These are phyloP conservation scores for Didymella keratinophila DNA, from an alignment of 2,329 filamentous ascomycete genomes.

Conservation along the genomic window DNA sequence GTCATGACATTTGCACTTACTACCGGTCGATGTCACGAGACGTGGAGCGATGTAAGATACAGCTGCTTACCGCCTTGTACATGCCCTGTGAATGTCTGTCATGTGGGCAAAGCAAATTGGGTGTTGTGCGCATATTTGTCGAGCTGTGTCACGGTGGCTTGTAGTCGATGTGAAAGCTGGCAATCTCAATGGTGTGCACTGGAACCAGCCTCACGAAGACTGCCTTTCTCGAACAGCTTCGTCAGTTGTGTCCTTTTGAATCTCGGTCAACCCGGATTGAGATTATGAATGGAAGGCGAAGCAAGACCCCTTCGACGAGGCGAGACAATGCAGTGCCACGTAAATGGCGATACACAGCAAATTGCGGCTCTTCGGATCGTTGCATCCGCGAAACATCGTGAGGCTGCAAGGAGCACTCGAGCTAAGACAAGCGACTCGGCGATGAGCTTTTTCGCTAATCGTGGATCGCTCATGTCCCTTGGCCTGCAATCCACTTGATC, in stretches of 20 bases:
- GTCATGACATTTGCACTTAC: not conserved
- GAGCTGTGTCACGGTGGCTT: constrained; percentile 8
- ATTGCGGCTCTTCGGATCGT: constrained; percentile 17
- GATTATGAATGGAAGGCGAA: not conserved
- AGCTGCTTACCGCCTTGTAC: not conserved
- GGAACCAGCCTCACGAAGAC: not conserved
- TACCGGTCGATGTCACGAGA: not conserved
- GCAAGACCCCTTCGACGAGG: constrained; percentile 3
- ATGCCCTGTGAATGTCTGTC: not conserved
- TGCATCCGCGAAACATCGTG: constrained; percentile 10
- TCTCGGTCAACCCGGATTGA: constrained; percentile 2
- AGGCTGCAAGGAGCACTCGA: constrained; percentile 7
- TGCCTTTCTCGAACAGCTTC: not conserved
- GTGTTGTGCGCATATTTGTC: not conserved
- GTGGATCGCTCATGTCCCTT: constrained; percentile 3
- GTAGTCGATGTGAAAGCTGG: not conserved
- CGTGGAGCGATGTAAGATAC: not conserved
- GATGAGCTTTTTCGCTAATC: constrained; percentile 17
- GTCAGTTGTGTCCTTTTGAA: not conserved
- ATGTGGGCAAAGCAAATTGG: not conserved
- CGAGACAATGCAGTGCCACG: constrained; percentile 14
- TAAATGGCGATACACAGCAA: constrained; percentile 11
- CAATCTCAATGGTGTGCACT: not conserved
- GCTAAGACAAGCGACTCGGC: constrained; percentile 1
- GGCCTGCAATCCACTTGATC: not conserved